A percentile compares a stretch with the other conserved stretches of the same genome.
phyloP scores from a whole-genome alignment of 2,329 filamentous ascomycete species.

The Madurella fahalii region DNA sequence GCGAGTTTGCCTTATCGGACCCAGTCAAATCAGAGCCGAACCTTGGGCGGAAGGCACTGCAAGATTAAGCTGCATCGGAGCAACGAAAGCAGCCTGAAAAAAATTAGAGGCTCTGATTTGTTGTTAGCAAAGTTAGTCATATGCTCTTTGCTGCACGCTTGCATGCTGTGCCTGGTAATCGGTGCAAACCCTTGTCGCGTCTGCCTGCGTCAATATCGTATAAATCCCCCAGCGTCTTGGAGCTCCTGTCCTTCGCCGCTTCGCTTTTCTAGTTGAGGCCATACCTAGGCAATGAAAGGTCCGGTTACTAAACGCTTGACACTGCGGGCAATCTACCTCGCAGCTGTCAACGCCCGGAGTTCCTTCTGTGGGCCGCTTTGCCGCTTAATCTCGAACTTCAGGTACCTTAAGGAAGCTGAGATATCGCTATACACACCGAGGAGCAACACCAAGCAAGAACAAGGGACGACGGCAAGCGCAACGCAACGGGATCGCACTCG shows the following conservation, averaged over 20 bases:
- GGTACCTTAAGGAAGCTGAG: background rate
- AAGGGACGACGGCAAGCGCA: background rate
- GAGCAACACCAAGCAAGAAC: background rate
- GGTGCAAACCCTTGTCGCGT: background rate
- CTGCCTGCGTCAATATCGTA: background rate
- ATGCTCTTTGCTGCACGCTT: background rate
- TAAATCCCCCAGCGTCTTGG: slow-evolving; percentile 16
- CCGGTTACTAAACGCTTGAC: no score
- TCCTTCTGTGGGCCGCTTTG: background rate
- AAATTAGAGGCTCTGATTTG: background rate
- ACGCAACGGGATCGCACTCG: background rate
- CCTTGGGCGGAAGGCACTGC: background rate
- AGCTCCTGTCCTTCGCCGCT: background rate
- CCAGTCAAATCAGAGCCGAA: slow-evolving; percentile 3
- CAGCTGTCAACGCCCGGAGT: background rate
- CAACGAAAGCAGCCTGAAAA: no score
- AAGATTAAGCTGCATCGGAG: background rate
- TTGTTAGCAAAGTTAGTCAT: background rate
- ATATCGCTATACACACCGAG: background rate
- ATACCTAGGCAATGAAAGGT: no score
- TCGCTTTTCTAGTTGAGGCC: background rate
- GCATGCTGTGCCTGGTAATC: background rate
- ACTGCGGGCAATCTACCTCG: no score
- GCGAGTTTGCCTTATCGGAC: slow-evolving; percentile 17
- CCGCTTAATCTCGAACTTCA: no score